Evolutionary conservation across 768 basidiomycete genomes (phyloP).

Genomic region (Lactarius indigo): DNA sequence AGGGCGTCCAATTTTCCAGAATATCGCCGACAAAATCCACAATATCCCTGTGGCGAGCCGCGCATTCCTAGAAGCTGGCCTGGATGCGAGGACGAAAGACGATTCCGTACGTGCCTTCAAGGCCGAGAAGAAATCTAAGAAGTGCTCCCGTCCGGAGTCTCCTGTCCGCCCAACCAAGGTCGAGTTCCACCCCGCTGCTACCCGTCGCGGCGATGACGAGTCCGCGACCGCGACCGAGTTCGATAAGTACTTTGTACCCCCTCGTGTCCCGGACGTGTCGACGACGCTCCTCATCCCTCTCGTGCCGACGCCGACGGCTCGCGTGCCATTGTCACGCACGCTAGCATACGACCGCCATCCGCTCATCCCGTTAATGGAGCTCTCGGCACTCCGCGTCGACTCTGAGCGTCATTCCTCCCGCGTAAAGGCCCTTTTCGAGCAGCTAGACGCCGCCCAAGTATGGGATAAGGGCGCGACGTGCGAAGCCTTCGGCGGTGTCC

Average conservation of each 20-base stretch:
- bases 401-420: slow-evolving; percentile 58
- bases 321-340: slow-evolving; percentile 51
- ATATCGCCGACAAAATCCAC: slow-evolving; percentile 64
- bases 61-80: slow-evolving; percentile 71
- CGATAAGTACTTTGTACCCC: slow-evolving; percentile 58
- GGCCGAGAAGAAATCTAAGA: slow-evolving; percentile 27
- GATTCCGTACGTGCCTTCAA: slow-evolving; percentile 33
- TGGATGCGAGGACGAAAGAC: slow-evolving; percentile 54
- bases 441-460: slow-evolving; percentile 64
- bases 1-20: slow-evolving; percentile 72
- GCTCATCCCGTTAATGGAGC: slow-evolving; percentile 51
- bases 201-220: slow-evolving; percentile 30
- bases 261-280: slow-evolving; percentile 41
- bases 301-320: slow-evolving; percentile 66
- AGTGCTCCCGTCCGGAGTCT: slow-evolving; percentile 29
- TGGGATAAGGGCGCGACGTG: slow-evolving; percentile 62
- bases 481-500: slow-evolving; percentile 59
- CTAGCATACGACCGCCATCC: slow-evolving; percentile 28
- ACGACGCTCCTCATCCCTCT: slow-evolving; percentile 74
- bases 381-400: slow-evolving; percentile 49
- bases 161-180: slow-evolving; percentile 25
- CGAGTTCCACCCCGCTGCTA: slow-evolving; percentile 24
- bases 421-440: slow-evolving; percentile 64
- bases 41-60: slow-evolving; percentile 69
- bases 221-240: slow-evolving; percentile 37